These are phyloP conservation scores for Mrakia frigida DNA, from an alignment of 768 basidiomycete species.

Conservation along the genomic window DNA sequence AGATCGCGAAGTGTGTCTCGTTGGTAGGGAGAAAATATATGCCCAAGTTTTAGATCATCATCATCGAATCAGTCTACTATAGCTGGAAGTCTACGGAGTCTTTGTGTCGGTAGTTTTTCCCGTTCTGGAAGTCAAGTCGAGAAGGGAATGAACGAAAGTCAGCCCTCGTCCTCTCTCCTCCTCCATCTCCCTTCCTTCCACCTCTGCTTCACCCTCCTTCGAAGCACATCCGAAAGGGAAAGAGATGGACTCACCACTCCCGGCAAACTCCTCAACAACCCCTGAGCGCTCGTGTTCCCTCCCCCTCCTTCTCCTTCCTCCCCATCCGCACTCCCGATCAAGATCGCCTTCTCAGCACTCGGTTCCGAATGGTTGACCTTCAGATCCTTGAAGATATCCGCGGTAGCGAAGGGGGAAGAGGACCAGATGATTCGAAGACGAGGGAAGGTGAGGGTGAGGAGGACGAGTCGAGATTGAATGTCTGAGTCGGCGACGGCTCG, in stretches of 20 bases:
- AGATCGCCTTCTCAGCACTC: slow-evolving; percentile 65
- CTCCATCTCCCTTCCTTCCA: too few species aligned
- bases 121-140: too few species aligned
- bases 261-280: slow-evolving; percentile 25
- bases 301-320: slow-evolving; percentile 39
- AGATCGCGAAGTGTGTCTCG: too few species aligned
- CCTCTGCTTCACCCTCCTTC: too few species aligned
- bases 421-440: slow-evolving; percentile 94
- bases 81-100: too few species aligned
- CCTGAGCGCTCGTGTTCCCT: slow-evolving; percentile 13
- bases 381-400: slow-evolving; percentile 87
- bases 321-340: slow-evolving; percentile 74
- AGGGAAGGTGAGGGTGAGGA: slow-evolving; percentile 84
- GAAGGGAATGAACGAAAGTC: too few species aligned
- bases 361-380: slow-evolving; percentile 77
- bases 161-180: too few species aligned
- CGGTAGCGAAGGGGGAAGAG: slow-evolving; percentile 84
- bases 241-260: slow-evolving; percentile 23
- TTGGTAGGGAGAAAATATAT: too few species aligned
- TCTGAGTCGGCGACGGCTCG: slow-evolving; percentile 38
- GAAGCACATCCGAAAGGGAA: not conserved
- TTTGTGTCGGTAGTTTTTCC: too few species aligned
- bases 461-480: slow-evolving; percentile 88
- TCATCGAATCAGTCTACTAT: too few species aligned
- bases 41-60: too few species aligned